These are phyloP conservation scores for Kwoniella europaea DNA, from an alignment of 768 basidiomycete species.

Conservation along the genomic window DNA sequence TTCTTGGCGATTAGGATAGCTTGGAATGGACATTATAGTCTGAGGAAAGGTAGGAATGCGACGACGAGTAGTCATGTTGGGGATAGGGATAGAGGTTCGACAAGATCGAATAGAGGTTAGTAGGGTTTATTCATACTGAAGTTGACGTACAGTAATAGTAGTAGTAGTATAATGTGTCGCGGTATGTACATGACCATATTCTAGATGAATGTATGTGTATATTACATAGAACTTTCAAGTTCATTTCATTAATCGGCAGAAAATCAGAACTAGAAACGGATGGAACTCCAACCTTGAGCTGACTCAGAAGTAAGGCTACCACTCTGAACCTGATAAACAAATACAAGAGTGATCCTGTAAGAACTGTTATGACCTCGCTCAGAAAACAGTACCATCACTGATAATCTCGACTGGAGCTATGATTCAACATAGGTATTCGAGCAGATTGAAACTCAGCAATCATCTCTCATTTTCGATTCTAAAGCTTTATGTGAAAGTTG, in stretches of 20 bases:
- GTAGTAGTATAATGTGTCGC: no score
- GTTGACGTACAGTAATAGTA: neutral
- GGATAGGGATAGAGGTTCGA: slow-evolving; percentile 3
- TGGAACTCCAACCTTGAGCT: no score
- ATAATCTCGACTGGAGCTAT: slow-evolving; percentile 27
- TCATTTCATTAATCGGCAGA: no score
- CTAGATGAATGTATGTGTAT: no score
- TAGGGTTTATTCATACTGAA: neutral
- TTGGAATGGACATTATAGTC: slow-evolving; percentile 60
- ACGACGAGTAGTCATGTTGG: neutral
- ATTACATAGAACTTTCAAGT: no score
- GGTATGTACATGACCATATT: no score
- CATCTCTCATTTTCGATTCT: neutral
- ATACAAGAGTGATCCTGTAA: no score
- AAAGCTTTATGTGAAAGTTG: no score
- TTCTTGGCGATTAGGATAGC: slow-evolving; percentile 81
- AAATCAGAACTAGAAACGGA: no score
- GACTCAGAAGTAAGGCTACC: no score
- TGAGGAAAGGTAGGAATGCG: slow-evolving; percentile 20
- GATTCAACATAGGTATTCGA: neutral
- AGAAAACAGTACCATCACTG: slow-evolving; percentile 31
- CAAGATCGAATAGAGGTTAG: slow-evolving; percentile 4
- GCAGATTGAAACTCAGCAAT: neutral
- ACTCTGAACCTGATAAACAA: no score
- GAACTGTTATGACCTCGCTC: neutral